Percentiles rank a stretch among this genome's conserved stretches.
phyloP scores from a whole-genome alignment of 495 filamentous ascomycete genomes.

The Aspergillus haitiensis region DNA sequence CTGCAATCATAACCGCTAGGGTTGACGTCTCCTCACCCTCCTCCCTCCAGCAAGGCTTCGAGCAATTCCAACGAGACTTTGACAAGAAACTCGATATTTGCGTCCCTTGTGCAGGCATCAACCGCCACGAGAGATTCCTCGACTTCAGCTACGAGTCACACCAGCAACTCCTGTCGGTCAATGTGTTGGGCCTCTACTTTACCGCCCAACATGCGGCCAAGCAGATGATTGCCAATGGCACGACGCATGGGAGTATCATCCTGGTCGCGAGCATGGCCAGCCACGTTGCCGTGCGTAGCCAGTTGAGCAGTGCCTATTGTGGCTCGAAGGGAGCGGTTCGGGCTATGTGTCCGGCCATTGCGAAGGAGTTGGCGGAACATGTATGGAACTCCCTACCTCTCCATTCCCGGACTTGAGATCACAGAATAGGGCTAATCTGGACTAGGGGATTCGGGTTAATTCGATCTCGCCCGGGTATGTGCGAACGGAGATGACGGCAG shows the following conservation, averaged over 20 bases:
- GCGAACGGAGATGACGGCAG: conserved; percentile 43
- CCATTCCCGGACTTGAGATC: not conserved
- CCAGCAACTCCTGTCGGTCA: conserved; percentile 40
- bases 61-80: conserved; percentile 42
- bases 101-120: conserved; percentile 44
- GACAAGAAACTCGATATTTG: conserved; percentile 42
- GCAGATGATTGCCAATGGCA: conserved; percentile 50
- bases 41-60: conserved; percentile 58
- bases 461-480: conserved; percentile 50
- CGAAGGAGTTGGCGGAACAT: conserved; percentile 56
- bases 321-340: conserved; percentile 70
- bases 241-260: conserved; percentile 47
- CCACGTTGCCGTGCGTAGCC: conserved; percentile 57
- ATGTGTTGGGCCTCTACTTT: conserved; percentile 39
- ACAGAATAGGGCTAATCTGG: not conserved
- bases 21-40: conserved; percentile 61
- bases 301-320: conserved; percentile 74
- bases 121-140: conserved; percentile 38
- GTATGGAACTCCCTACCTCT: conserved; percentile 19
- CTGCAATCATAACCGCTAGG: conserved; percentile 29
- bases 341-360: conserved; percentile 65
- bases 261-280: conserved; percentile 52
- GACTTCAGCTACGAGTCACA: conserved; percentile 47
- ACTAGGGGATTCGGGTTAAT: conserved; percentile 45
- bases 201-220: conserved; percentile 49